Evolutionary conservation across 2,329 filamentous ascomycete genomes (phyloP).

Genomic region (Didymella glomerata): DNA sequence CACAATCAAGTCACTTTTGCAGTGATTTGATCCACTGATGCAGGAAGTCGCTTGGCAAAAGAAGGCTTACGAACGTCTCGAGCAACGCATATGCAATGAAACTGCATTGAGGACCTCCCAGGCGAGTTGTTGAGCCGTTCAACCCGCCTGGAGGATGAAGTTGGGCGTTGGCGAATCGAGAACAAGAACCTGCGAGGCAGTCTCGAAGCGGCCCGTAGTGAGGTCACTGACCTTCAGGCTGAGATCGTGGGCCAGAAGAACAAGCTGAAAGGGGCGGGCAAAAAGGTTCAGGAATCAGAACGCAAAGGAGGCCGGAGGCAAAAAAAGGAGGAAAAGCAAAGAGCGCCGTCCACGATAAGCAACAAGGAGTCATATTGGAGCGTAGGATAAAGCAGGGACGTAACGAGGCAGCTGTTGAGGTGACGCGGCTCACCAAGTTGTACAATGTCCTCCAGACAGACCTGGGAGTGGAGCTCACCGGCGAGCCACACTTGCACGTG

Average conservation of each 20-base stretch:
- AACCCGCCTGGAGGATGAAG: not conserved
- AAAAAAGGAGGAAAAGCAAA: not conserved
- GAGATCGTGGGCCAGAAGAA: not conserved
- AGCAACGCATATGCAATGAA: not conserved
- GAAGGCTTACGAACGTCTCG: not conserved
- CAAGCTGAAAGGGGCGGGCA: not conserved
- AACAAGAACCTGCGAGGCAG: not conserved
- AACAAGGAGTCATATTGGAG: not conserved
- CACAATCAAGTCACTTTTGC: not conserved
- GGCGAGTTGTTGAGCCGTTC: not conserved
- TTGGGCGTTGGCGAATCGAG: not conserved
- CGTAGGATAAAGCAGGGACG: not conserved
- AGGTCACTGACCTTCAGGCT: not conserved
- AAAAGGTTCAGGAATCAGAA: not conserved
- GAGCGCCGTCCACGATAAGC: not conserved
- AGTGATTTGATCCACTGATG: not conserved
- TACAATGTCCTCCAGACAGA: not conserved
- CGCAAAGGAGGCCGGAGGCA: not conserved
- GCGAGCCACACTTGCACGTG: not conserved
- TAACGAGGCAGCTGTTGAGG: not conserved
- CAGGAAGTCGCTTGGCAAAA: not conserved
- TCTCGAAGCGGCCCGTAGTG: not conserved
- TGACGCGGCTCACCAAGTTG: not conserved
- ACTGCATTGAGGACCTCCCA: not conserved
- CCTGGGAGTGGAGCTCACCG: not conserved